Conservation (phyloP, 2,329 filamentous ascomycete genomes). For the Alternaria gaisen region DNA sequence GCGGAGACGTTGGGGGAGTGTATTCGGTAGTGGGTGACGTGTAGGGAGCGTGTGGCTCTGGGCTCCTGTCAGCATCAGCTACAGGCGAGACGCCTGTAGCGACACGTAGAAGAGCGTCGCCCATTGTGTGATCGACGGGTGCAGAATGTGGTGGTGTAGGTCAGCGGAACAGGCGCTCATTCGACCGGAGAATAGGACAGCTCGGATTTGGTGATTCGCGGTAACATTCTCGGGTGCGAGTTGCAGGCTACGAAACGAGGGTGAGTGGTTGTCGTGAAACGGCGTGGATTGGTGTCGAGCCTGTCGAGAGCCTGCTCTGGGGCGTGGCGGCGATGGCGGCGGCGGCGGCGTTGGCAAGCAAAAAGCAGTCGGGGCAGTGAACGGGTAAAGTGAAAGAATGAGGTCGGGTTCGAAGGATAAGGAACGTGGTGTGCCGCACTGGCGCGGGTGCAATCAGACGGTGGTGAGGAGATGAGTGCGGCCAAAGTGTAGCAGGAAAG, state of each 20-base stretch:
- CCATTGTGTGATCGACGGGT: constrained; percentile 37
- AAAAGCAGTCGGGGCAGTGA: constrained; percentile 11
- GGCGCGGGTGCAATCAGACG: constrained; percentile 22
- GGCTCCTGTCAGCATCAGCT: constrained; percentile 12
- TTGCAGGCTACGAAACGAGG: background rate
- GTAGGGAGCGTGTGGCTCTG: constrained; percentile 37
- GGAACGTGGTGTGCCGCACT: constrained; percentile 18
- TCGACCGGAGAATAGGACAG: constrained; percentile 36
- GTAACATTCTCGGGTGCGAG: constrained; percentile 39
- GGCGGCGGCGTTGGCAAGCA: constrained; percentile 3
- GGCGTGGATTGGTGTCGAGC: constrained; percentile 1
- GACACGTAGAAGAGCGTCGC: constrained; percentile 35
- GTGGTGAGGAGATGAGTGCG: constrained; percentile 27
- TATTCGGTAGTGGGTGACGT: constrained; percentile 36
- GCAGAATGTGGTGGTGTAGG: constrained; percentile 7
- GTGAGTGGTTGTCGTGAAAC: background rate
- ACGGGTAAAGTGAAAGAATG: constrained; percentile 14
- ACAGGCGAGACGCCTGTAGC: constrained; percentile 21
- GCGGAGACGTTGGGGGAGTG: constrained; percentile 47
- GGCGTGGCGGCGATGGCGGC: constrained; percentile 1
- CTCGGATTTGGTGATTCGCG: constrained; percentile 30
- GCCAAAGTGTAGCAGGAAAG: constrained; percentile 27
- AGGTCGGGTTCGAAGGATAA: constrained; percentile 15
- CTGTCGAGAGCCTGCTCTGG: background rate
- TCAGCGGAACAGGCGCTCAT: constrained; percentile 34